These are phyloP conservation scores for Sanghuangporus baumii DNA, from an alignment of 1,284 basidiomycete genomes.

Conservation along the genomic window DNA sequence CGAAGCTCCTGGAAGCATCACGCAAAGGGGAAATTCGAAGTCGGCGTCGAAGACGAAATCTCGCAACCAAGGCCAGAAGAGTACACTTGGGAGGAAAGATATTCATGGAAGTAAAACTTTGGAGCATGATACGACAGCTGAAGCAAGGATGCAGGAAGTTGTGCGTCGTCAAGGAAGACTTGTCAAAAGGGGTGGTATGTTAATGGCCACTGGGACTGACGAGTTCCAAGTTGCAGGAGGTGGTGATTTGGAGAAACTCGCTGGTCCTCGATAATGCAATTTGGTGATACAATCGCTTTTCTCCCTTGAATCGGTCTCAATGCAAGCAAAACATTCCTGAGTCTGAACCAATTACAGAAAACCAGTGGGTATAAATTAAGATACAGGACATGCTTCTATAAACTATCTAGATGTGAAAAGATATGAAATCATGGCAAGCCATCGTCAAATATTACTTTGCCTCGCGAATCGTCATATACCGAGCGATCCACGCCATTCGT, in stretches of 20 bases:
- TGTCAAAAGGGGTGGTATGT: conserved; percentile 74
- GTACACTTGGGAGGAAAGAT: not conserved
- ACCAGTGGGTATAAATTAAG: not conserved
- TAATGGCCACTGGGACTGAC: conserved; percentile 66
- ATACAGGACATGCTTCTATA: not conserved
- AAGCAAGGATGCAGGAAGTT: conserved; percentile 82
- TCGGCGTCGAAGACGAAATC: not conserved
- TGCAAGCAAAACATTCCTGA: no score
- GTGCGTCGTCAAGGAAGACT: conserved; percentile 83
- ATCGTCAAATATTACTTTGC: not conserved
- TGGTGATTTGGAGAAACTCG: conserved; percentile 61
- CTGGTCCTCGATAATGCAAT: conserved; percentile 18
- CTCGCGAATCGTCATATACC: not conserved
- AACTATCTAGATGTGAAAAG: not conserved
- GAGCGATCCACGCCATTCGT: not conserved
- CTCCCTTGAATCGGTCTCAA: not conserved
- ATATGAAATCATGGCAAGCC: not conserved
- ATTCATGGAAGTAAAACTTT: conserved; percentile 24
- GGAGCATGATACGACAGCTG: conserved; percentile 52
- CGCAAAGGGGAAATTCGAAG: conserved; percentile 30
- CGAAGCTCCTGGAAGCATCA: conserved; percentile 74
- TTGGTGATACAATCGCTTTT: not conserved
- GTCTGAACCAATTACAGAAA: no score
- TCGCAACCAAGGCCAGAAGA: no score
- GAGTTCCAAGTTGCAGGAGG: conserved; percentile 83